Evolutionary conservation across 2,329 filamentous ascomycete genomes (phyloP).

Genomic region (Metarhizium sp.): DNA sequence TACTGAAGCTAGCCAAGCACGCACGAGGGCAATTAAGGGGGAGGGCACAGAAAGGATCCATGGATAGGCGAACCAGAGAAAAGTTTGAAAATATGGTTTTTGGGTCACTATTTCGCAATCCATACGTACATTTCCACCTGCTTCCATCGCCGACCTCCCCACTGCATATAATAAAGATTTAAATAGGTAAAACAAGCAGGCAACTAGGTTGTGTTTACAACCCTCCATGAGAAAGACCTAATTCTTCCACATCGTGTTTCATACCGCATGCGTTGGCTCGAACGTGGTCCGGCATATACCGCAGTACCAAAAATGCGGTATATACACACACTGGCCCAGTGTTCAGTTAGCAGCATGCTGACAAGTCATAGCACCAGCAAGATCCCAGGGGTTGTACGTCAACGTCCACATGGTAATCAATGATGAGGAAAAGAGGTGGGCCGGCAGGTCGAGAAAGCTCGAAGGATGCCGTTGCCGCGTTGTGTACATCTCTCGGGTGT

Average conservation of each 20-base stretch:
- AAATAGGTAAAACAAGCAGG: constrained; percentile 2
- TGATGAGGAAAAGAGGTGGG: not conserved
- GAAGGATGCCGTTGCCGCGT: not conserved
- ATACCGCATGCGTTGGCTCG: not conserved
- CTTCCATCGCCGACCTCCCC: not conserved
- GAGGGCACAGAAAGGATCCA: not conserved
- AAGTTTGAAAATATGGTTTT: not conserved
- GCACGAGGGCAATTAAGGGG: not conserved
- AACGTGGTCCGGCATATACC: not conserved
- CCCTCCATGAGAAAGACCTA: not conserved
- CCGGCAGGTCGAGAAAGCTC: not conserved
- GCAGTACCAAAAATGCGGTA: not conserved
- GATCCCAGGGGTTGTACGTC: not conserved
- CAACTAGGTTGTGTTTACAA: constrained; percentile 1
- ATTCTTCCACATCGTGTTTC: not conserved
- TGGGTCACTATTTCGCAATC: constrained; percentile 4
- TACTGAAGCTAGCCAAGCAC: not conserved
- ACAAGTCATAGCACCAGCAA: not conserved
- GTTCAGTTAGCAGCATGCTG: not conserved
- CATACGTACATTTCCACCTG: constrained; percentile 4
- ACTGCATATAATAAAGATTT: constrained; percentile 2
- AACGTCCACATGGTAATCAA: not conserved
- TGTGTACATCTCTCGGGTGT: not conserved
- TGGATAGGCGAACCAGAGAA: not conserved
- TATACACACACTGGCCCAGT: not conserved